phyloP scores from a whole-genome alignment of 2,329 filamentous ascomycete genomes.

The Xylaria sp. region DNA sequence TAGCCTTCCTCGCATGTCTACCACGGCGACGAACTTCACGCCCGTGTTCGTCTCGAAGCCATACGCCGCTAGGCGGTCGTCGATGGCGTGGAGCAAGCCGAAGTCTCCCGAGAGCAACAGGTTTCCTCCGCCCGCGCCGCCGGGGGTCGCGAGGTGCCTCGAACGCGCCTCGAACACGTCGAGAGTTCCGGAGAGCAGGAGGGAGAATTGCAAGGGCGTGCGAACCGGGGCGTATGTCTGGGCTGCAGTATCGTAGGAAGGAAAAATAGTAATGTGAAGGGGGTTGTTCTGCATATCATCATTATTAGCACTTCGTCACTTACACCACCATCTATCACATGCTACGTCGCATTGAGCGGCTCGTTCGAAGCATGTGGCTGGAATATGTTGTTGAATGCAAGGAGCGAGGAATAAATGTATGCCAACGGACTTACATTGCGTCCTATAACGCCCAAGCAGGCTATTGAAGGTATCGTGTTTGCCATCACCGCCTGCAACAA shows the following conservation, averaged over 20 bases:
- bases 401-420: background rate
- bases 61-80: constrained; percentile 92
- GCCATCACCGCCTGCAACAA: constrained; percentile 57
- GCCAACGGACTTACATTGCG: constrained; percentile 74
- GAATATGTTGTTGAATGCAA: background rate
- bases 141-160: constrained; percentile 68
- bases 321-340: background rate
- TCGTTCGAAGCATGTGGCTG: background rate
- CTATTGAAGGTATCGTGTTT: constrained; percentile 79
- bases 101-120: constrained; percentile 77
- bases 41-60: constrained; percentile 97
- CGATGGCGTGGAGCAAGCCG: constrained; percentile 90
- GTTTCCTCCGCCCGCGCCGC: constrained; percentile 17
- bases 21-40: constrained; percentile 87
- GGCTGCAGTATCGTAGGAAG: constrained; percentile 71
- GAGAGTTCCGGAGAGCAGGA: constrained; percentile 89
- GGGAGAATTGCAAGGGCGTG: constrained; percentile 87
- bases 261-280: constrained; percentile 91
- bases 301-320: constrained; percentile 17
- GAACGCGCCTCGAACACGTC: constrained; percentile 92
- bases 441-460: constrained; percentile 92
- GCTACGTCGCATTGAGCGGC: background rate
- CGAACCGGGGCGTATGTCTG: constrained; percentile 67
- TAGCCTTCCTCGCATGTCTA: constrained; percentile 85
- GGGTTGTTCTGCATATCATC: constrained; percentile 81